phyloP scores from a whole-genome alignment of 2,329 filamentous ascomycete genomes.

The Epicoccum sorghinum region DNA sequence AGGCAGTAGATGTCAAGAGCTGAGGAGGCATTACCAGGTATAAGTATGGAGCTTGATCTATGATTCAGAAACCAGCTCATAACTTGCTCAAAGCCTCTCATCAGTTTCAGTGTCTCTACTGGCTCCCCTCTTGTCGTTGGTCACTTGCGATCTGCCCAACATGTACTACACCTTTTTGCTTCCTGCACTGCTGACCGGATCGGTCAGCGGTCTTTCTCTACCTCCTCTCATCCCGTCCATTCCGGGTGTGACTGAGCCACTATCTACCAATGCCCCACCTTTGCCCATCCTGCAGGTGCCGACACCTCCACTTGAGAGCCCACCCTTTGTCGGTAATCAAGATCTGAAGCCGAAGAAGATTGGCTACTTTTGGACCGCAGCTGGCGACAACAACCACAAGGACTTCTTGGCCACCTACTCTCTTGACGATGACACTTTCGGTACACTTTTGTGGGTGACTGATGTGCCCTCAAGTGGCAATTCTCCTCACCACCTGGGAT shows the following conservation, averaged over 20 bases:
- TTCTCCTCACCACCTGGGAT: constrained; percentile 64
- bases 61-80: constrained; percentile 29
- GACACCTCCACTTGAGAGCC: constrained; percentile 63
- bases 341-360: constrained; percentile 69
- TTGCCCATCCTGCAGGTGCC: constrained; percentile 65
- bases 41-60: constrained; percentile 24
- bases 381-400: constrained; percentile 65
- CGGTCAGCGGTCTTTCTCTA: constrained; percentile 46
- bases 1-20: not conserved
- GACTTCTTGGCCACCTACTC: constrained; percentile 65
- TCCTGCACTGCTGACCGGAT: constrained; percentile 24
- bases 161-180: constrained; percentile 33
- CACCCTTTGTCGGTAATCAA: constrained; percentile 57
- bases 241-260: constrained; percentile 64
- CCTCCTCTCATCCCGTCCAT: constrained; percentile 65
- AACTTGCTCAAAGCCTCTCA: constrained; percentile 36
- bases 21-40: constrained; percentile 13
- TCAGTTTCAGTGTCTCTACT: constrained; percentile 15
- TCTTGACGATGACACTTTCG: constrained; percentile 68
- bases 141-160: constrained; percentile 7
- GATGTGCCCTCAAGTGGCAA: constrained; percentile 66
- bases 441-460: constrained; percentile 63
- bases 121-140: not conserved
- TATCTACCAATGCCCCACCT: constrained; percentile 58
- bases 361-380: constrained; percentile 68